A percentile compares a stretch with the other conserved stretches of the same genome.
These are phyloP conservation scores for Termitomyces sp. DNA, from an alignment of 768 basidiomycete species.

Conservation along the genomic window DNA sequence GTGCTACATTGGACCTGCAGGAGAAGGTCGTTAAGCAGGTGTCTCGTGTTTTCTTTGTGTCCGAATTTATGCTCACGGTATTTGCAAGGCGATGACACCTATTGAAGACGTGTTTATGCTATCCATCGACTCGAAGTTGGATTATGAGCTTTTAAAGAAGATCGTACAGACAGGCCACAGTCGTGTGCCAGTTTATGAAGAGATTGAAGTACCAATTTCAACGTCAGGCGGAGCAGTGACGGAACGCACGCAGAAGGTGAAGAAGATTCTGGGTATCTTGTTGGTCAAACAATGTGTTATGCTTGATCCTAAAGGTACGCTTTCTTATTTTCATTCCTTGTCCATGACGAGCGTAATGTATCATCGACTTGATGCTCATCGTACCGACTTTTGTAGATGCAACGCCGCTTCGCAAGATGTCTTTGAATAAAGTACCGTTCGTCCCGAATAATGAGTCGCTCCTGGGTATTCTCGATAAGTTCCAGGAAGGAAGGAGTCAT, in stretches of 20 bases:
- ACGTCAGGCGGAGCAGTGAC: conserved; percentile 13
- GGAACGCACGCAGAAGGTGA: conserved; percentile 45
- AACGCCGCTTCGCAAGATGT: conserved; percentile 74
- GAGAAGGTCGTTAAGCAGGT: conserved; percentile 77
- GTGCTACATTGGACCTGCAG: conserved; percentile 83
- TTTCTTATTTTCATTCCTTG: background rate
- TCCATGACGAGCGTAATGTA: background rate
- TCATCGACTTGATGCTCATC: background rate
- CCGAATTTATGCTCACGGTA: background rate
- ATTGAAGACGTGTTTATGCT: conserved; percentile 83
- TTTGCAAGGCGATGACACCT: conserved; percentile 68
- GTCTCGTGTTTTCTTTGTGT: conserved; percentile 1
- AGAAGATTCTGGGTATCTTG: conserved; percentile 82
- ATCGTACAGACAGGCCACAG: conserved; percentile 80
- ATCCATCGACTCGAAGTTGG: conserved; percentile 76
- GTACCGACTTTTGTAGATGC: conserved; percentile 48
- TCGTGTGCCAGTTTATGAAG: conserved; percentile 78
- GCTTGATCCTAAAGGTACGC: conserved; percentile 73
- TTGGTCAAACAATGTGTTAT: conserved; percentile 88
- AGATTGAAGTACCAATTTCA: conserved; percentile 55
- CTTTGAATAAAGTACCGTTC: conserved; percentile 80
- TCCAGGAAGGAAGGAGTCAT: conserved; percentile 87
- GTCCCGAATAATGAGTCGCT: conserved; percentile 85
- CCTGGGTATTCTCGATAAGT: conserved; percentile 78
- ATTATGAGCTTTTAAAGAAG: conserved; percentile 71